These are phyloP conservation scores for Oidiodendron maius DNA, from an alignment of 495 filamentous ascomycete species.

Conservation along the genomic window DNA sequence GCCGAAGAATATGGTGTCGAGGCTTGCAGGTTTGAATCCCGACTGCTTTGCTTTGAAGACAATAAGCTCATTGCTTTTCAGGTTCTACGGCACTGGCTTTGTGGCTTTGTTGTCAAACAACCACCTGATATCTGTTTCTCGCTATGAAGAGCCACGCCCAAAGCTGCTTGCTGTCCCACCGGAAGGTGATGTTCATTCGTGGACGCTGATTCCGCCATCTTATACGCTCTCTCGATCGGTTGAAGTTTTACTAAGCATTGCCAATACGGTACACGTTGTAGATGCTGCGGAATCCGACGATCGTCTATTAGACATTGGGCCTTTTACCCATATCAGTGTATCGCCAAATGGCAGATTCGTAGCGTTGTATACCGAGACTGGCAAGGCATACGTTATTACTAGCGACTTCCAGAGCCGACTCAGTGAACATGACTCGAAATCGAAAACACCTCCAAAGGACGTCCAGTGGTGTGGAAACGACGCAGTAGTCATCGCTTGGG, in stretches of 20 bases:
- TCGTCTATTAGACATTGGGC: slow-evolving; percentile 80
- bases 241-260: slow-evolving; percentile 84
- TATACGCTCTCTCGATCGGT: slow-evolving; percentile 92
- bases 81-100: slow-evolving; percentile 85
- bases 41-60: background rate
- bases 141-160: slow-evolving; percentile 86
- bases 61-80: slow-evolving; percentile 6
- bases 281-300: slow-evolving; percentile 89
- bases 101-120: slow-evolving; percentile 92
- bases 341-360: slow-evolving; percentile 88
- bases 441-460: slow-evolving; percentile 78
- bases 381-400: slow-evolving; percentile 88
- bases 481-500: slow-evolving; percentile 91
- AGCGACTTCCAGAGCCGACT: slow-evolving; percentile 89
- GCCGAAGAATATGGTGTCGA: slow-evolving; percentile 82
- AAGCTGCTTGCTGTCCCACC: slow-evolving; percentile 74
- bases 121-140: slow-evolving; percentile 75
- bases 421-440: slow-evolving; percentile 85
- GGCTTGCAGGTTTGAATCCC: slow-evolving; percentile 52
- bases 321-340: slow-evolving; percentile 82
- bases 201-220: slow-evolving; percentile 83
- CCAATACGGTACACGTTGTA: slow-evolving; percentile 75
- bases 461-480: slow-evolving; percentile 97
- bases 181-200: slow-evolving; percentile 74
- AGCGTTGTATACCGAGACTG: slow-evolving; percentile 77